A percentile compares a stretch with the other conserved stretches of the same genome.
Evolutionary conservation across 2,329 filamentous ascomycete genomes (phyloP).

Genomic region (Beauveria sp.): DNA sequence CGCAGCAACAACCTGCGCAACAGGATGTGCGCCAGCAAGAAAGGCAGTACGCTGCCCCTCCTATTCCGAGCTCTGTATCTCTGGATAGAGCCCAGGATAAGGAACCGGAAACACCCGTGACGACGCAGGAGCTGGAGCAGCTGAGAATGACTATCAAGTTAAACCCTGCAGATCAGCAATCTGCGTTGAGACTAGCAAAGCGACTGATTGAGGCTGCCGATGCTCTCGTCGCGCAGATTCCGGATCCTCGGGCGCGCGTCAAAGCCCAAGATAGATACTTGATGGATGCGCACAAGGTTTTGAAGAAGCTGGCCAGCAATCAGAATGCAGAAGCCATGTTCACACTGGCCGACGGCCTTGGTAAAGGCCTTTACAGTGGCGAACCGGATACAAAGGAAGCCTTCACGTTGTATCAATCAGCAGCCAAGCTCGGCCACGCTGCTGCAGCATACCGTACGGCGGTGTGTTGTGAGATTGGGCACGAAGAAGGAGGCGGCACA

Average conservation of each 20-base stretch:
- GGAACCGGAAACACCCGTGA: conserved; percentile 45
- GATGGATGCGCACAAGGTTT: conserved; percentile 76
- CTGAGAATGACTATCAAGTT: conserved; percentile 62
- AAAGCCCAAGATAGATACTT: conserved; percentile 79
- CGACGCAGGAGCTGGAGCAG: conserved; percentile 67
- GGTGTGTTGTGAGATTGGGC: conserved; percentile 93
- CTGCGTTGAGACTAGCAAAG: conserved; percentile 69
- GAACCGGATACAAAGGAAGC: conserved; percentile 85
- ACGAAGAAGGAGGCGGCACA: conserved; percentile 89
- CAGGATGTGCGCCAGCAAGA: conserved; percentile 25
- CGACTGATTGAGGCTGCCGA: conserved; percentile 79
- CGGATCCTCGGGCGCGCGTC: conserved; percentile 63
- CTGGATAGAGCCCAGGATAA: conserved; percentile 10
- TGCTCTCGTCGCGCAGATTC: conserved; percentile 56
- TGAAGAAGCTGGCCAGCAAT: conserved; percentile 74
- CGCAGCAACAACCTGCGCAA: conserved; percentile 23
- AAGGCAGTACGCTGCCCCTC: conserved; percentile 15
- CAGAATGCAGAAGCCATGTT: conserved; percentile 87
- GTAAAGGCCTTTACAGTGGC: conserved; percentile 69
- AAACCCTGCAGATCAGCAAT: conserved; percentile 64
- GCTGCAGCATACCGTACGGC: conserved; percentile 88
- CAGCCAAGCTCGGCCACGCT: conserved; percentile 80
- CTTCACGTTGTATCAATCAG: conserved; percentile 86
- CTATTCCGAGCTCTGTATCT: conserved; percentile 12
- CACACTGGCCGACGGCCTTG: conserved; percentile 82